phyloP scores from a whole-genome alignment of 495 filamentous ascomycete species.

The Aspergillus bertholletiae region DNA sequence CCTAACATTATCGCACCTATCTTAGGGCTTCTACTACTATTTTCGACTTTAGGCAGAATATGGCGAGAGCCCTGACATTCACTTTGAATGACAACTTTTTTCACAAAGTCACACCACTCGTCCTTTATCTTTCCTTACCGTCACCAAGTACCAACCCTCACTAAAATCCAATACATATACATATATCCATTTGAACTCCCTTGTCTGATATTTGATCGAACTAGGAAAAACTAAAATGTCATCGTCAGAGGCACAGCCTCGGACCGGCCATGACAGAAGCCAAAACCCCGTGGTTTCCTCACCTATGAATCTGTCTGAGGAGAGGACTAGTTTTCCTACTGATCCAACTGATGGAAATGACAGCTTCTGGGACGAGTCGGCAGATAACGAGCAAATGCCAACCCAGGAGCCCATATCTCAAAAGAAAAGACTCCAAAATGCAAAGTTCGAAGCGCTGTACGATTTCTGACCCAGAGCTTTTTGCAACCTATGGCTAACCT shows the following conservation, averaged over 20 bases:
- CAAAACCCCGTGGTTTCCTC: background rate
- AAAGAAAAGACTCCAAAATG: slow-evolving; percentile 46
- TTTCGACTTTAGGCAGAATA: too few relatives aligned
- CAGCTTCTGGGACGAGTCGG: slow-evolving; percentile 25
- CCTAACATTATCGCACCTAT: too few relatives aligned
- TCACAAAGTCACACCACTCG: too few relatives aligned
- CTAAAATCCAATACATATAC: background rate
- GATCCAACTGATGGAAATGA: slow-evolving; percentile 4
- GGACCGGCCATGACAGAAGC: background rate
- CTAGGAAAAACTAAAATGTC: background rate
- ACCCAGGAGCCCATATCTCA: slow-evolving; percentile 39
- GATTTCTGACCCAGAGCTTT: slow-evolving; percentile 9
- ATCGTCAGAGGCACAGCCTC: background rate
- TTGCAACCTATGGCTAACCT: slow-evolving; percentile 15
- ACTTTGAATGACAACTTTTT: too few relatives aligned
- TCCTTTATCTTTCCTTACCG: background rate
- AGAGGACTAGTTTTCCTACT: background rate
- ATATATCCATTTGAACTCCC: background rate
- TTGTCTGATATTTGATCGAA: background rate
- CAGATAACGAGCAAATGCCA: slow-evolving; percentile 24
- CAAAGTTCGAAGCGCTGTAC: slow-evolving; percentile 51
- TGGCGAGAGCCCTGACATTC: too few relatives aligned
- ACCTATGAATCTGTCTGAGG: background rate
- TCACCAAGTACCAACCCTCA: background rate
- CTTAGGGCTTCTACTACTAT: too few relatives aligned